These are phyloP conservation scores for Colletotrichum coccodes DNA, from an alignment of 2,329 filamentous ascomycete genomes.

Conservation along the genomic window DNA sequence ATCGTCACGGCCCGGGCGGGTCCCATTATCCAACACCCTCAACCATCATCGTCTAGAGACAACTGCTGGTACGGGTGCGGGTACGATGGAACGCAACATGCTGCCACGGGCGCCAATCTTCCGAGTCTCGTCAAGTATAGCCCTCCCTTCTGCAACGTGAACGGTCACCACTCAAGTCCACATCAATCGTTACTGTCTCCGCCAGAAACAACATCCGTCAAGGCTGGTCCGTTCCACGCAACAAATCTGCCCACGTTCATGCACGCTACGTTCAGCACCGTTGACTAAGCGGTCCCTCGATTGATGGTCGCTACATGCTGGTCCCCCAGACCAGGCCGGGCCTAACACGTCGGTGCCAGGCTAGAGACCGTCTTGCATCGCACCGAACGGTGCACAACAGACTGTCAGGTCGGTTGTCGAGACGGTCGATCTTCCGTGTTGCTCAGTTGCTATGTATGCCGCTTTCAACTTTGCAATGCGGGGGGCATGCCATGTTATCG, in stretches of 20 bases:
- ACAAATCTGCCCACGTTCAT: neutral
- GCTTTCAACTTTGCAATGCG: constrained; percentile 1
- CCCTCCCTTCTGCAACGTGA: constrained; percentile 9
- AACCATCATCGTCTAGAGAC: constrained; percentile 1
- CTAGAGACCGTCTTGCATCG: neutral
- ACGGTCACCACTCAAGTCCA: constrained; percentile 10
- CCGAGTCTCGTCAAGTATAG: neutral
- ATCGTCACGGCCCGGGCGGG: neutral
- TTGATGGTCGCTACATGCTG: constrained; percentile 9
- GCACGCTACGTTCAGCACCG: neutral
- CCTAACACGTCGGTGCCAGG: neutral
- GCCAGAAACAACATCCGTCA: constrained; percentile 3
- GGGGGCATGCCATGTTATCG: constrained; percentile 7
- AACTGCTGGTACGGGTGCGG: neutral
- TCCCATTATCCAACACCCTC: neutral
- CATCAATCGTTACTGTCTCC: constrained; percentile 1
- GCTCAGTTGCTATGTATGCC: constrained; percentile 2
- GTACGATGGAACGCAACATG: neutral
- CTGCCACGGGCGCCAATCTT: neutral
- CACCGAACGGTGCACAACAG: constrained; percentile 5
- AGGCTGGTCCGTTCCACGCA: neutral
- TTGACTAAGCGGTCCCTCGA: neutral
- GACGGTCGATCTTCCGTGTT: constrained; percentile 2
- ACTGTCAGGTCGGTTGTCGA: neutral
- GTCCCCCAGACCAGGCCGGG: constrained; percentile 8